These are phyloP conservation scores for Urochloa ruziziensis DNA, from an alignment of 176 grass and related monocot species.

Conservation along the genomic window DNA sequence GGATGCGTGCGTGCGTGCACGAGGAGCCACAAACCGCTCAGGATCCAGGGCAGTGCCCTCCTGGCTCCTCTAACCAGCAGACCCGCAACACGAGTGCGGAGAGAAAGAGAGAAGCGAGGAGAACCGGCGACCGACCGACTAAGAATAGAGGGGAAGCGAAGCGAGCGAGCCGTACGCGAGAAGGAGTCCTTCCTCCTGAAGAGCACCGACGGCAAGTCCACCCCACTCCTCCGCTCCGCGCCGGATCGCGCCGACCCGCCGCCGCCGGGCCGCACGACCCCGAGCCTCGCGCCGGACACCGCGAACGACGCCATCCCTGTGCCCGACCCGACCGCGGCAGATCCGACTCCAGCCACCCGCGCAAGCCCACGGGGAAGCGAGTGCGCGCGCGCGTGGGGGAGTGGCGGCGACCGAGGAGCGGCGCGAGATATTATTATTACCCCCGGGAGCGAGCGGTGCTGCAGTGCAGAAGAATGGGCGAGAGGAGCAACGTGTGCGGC, in stretches of 20 bases:
- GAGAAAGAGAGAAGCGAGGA: not conserved
- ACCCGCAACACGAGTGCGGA: not conserved
- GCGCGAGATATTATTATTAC: conserved; percentile 45
- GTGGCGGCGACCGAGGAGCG: not conserved
- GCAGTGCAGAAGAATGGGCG: not conserved
- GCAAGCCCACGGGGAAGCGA: not conserved
- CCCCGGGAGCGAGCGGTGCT: not conserved
- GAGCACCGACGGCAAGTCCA: conserved; percentile 48
- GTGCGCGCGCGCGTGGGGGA: not conserved
- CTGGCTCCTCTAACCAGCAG: not conserved
- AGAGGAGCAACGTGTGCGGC: conserved; percentile 49
- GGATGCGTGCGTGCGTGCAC: not conserved
- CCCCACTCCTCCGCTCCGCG: conserved; percentile 33
- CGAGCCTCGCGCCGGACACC: conserved; percentile 57
- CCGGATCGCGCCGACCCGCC: conserved; percentile 26
- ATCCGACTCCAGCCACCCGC: conserved; percentile 1
- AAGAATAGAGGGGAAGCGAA: conserved; percentile 19
- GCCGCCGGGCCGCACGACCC: conserved; percentile 35
- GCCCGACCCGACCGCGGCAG: not conserved
- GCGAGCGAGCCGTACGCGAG: conserved; percentile 32
- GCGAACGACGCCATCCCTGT: conserved; percentile 49
- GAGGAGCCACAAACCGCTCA: not conserved
- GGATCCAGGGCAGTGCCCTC: not conserved
- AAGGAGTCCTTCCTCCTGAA: conserved; percentile 51
- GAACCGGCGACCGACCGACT: not conserved